Percentiles rank a stretch among this genome's conserved stretches.
phyloP scores from a whole-genome alignment of 768 basidiomycete species.

The Leccinum pellstonianum region DNA sequence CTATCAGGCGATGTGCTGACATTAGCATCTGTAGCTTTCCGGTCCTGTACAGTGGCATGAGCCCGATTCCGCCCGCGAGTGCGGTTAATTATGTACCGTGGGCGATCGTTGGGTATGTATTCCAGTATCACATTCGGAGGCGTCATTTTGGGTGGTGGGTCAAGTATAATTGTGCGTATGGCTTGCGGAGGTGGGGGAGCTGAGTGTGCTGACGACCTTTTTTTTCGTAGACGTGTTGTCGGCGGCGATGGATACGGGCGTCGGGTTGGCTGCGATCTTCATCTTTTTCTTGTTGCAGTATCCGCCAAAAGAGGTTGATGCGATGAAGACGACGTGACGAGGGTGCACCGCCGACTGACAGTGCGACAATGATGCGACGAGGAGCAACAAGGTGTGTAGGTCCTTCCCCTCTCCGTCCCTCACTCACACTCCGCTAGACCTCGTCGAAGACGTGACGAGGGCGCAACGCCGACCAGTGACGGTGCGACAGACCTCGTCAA shows the following conservation, averaged over 20 bases:
- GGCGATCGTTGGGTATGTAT: constrained; percentile 63
- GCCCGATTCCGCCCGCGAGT: constrained; percentile 59
- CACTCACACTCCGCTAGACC: too few relatives aligned
- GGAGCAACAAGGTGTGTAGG: too few relatives aligned
- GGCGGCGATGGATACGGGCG: constrained; percentile 69
- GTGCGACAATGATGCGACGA: too few relatives aligned
- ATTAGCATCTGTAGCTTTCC: background rate
- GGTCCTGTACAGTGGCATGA: background rate
- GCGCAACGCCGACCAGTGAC: too few relatives aligned
- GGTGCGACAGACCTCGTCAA: too few relatives aligned
- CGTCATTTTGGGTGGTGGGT: constrained; percentile 67
- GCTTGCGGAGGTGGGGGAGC: background rate
- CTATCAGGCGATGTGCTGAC: background rate
- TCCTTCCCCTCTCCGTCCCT: too few relatives aligned
- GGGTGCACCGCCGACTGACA: too few relatives aligned
- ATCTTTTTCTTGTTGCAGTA: constrained; percentile 68
- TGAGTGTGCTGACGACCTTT: constrained; percentile 16
- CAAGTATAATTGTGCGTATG: constrained; percentile 45
- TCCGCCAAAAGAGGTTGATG: constrained; percentile 32
- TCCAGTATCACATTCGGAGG: constrained; percentile 60
- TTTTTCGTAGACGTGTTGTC: constrained; percentile 54
- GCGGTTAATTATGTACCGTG: constrained; percentile 68
- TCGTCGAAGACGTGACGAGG: too few relatives aligned
- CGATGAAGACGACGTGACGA: too few relatives aligned
- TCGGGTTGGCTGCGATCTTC: constrained; percentile 53